Percentiles rank a stretch among this genome's conserved stretches.
Evolutionary conservation across 805 yeast genomes (phyloP).

Genomic region (Starmerella bombi): DNA sequence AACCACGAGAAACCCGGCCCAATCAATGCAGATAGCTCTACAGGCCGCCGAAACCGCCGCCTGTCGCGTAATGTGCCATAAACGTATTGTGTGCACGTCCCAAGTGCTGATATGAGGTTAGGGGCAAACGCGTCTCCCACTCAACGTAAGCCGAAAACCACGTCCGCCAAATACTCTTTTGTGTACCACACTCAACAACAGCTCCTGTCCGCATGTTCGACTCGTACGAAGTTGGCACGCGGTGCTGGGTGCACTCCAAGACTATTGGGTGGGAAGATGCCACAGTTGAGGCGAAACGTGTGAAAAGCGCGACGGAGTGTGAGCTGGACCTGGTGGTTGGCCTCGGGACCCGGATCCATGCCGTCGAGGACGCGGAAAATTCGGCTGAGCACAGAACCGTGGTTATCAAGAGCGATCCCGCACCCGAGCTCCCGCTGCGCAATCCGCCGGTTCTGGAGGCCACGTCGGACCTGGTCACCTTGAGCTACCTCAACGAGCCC

Average conservation of each 20-base stretch:
- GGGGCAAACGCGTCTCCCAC: no score
- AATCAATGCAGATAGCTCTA: no score
- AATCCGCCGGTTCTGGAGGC: conserved; percentile 89
- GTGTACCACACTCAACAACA: no score
- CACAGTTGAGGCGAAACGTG: conserved; percentile 34
- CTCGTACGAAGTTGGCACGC: conserved; percentile 24
- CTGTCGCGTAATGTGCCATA: no score
- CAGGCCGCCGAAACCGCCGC: no score
- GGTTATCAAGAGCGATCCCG: conserved; percentile 33
- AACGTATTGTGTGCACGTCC: no score
- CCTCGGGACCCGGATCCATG: neutral
- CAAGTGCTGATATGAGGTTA: no score
- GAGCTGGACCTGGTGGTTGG: conserved; percentile 42
- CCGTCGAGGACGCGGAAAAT: conserved; percentile 4
- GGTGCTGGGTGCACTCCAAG: conserved; percentile 71
- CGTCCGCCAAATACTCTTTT: no score
- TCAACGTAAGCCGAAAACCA: no score
- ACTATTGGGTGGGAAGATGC: conserved; percentile 66
- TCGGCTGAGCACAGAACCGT: conserved; percentile 11
- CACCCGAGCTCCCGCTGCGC: conserved; percentile 52
- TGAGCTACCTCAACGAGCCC: conserved; percentile 90
- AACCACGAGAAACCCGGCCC: no score
- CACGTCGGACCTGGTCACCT: conserved; percentile 83
- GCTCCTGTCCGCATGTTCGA: conserved; percentile 16
- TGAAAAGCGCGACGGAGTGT: conserved; percentile 34